Conservation (phyloP, 1,284 basidiomycete species). For the Stereum hirsutum region DNA sequence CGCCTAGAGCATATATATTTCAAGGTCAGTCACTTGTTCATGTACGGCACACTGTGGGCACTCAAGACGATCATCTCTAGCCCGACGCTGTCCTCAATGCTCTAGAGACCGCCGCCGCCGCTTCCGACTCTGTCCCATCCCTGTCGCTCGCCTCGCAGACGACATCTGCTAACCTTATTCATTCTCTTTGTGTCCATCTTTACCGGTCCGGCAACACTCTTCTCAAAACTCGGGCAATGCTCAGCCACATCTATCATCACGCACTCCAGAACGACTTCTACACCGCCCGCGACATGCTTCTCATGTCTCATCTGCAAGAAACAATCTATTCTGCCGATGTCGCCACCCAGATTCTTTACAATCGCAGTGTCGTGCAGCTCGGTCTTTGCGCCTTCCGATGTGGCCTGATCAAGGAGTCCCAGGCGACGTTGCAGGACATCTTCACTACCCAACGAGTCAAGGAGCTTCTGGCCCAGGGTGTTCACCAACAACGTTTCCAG, state of each 20-base stretch:
- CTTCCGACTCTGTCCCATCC: constrained; percentile 48
- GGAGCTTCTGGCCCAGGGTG: constrained; percentile 94
- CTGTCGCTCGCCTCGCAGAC: constrained; percentile 47
- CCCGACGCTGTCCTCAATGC: constrained; percentile 91
- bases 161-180: constrained; percentile 70
- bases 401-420: constrained; percentile 92
- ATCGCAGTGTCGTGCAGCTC: constrained; percentile 95
- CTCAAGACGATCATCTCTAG: constrained; percentile 28
- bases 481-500: constrained; percentile 89
- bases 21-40: constrained; percentile 63
- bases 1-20: constrained; percentile 97
- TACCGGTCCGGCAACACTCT: constrained; percentile 91
- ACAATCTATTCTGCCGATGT: constrained; percentile 94
- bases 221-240: constrained; percentile 92
- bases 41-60: constrained; percentile 4
- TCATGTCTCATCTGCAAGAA: constrained; percentile 99
- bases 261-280: constrained; percentile 96
- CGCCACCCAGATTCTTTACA: constrained; percentile 96
- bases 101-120: constrained; percentile 64
- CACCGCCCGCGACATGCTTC: constrained; percentile 94
- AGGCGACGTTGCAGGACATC: constrained; percentile 90
- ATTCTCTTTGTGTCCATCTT: constrained; percentile 84
- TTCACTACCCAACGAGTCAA: constrained; percentile 95
- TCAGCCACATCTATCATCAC: constrained; percentile 96
- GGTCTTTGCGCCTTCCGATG: constrained; percentile 95